Conservation (phyloP, 345 rosid species). For the Aethionema arabicum region DNA sequence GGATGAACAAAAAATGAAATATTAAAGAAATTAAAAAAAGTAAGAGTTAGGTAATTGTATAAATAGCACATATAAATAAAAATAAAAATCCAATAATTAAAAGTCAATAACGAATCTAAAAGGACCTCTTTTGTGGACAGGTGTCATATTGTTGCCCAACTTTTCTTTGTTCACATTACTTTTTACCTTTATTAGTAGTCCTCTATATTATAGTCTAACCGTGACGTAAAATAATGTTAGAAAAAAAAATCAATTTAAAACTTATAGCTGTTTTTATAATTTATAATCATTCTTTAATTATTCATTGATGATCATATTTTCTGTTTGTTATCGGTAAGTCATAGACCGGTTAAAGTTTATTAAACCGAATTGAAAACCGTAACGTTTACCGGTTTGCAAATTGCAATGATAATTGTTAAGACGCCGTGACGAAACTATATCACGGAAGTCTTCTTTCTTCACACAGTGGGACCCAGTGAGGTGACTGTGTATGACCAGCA, state of each 20-base stretch:
- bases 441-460: neutral
- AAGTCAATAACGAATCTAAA: neutral
- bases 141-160: neutral
- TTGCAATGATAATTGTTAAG: conserved; percentile 6
- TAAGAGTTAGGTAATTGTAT: neutral
- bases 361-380: neutral
- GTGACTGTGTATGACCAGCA: conserved; percentile 9
- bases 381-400: conserved; percentile 2
- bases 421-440: conserved; percentile 7
- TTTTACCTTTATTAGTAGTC: neutral
- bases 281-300: no score
- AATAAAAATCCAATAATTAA: neutral
- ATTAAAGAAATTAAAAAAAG: neutral
- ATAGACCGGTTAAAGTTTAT: no score
- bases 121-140: neutral
- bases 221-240: no score
- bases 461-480: conserved; percentile 2
- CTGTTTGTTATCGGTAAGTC: no score
- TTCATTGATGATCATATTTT: no score
- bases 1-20: neutral
- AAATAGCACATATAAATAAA: neutral
- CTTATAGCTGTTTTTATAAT: no score
- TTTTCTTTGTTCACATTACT: neutral
- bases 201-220: no score
- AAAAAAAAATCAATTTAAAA: no score